phyloP scores from a whole-genome alignment of 2,329 filamentous ascomycete species.

The Ilyonectria sp. region DNA sequence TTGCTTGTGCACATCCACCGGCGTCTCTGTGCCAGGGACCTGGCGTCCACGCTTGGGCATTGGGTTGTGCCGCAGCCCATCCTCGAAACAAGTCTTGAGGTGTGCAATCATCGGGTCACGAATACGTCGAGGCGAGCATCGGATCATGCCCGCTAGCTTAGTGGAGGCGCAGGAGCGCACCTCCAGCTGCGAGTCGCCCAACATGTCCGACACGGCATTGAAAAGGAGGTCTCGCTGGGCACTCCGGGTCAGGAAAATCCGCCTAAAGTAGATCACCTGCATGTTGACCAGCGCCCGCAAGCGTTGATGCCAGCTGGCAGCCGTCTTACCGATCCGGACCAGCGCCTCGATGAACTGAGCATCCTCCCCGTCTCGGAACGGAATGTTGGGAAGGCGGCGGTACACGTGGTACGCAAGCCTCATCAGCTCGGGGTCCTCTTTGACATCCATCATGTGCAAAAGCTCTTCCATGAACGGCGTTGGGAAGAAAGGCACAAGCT shows the following conservation, averaged over 20 bases:
- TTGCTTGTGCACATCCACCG: slow-evolving; percentile 80
- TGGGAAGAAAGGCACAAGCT: slow-evolving; percentile 92
- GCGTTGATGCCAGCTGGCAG: slow-evolving; percentile 94
- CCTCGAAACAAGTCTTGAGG: slow-evolving; percentile 85
- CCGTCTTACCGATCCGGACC: slow-evolving; percentile 88
- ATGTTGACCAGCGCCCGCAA: slow-evolving; percentile 97
- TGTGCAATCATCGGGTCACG: slow-evolving; percentile 83
- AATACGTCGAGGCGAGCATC: slow-evolving; percentile 88
- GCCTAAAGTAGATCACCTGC: slow-evolving; percentile 98
- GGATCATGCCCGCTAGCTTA: slow-evolving; percentile 97
- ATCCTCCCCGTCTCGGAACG: slow-evolving; percentile 89
- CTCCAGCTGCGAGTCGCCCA: slow-evolving; percentile 91
- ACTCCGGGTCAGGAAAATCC: slow-evolving; percentile 87
- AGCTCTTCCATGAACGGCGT: slow-evolving; percentile 91
- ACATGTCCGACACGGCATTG: slow-evolving; percentile 94
- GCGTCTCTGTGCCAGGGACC: slow-evolving; percentile 76
- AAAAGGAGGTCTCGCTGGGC: slow-evolving; percentile 86
- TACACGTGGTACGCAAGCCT: slow-evolving; percentile 96
- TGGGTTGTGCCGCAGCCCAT: slow-evolving; percentile 84
- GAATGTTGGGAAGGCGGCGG: slow-evolving; percentile 94
- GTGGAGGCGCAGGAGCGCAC: slow-evolving; percentile 93
- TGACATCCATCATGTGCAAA: slow-evolving; percentile 99
- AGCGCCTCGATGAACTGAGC: slow-evolving; percentile 87
- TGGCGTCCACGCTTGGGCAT: slow-evolving; percentile 81
- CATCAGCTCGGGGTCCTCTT: slow-evolving; percentile 97